Base-by-base conservation (phyloP, 768 basidiomycete genomes). In the Phaeotremella skinneri region DNA sequence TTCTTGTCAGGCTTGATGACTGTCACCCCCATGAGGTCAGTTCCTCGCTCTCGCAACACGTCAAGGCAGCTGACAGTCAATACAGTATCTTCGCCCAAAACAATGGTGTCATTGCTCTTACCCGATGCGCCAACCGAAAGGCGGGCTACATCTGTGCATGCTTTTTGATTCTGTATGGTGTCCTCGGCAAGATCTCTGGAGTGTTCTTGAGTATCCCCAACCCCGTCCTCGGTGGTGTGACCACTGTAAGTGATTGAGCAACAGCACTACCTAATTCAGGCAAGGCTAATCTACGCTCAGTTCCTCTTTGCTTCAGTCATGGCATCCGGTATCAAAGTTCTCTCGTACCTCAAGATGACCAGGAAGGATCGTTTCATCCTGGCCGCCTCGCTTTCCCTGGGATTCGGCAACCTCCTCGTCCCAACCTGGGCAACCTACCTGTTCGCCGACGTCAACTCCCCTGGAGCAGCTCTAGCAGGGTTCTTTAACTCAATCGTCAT, bases 201-300 rank as follows among this genome's bases (percentile, higher is more conserved):
- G 83, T 90, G 42, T 89, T 92, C 78, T 82, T 92, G 17, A 84
- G 89, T 1, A 90, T 92, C 59, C 90, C 90, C 1, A 85, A 87
- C 68, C 80, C 89, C 0, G 89, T 90, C 5, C 82, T 90, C 0
- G 90, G 89, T 1, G 89, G 89, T 2, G 88, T 91, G 2, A 92
- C 89, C 11, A 90, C 89, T 45, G 2, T 63, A 29, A 16, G 57
- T 43, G 4, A 55, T 23, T 17, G n/a, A 30, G 20, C n/a, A 4
- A 20, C 45, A 30, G 30, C 17, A 7, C n/a, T 21, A 20, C 27
- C 11, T 52, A 50, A 50, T 20, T 27, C 37, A 27, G 9, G 30
- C 9, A 4, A 50, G n/a, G n/a, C n/a, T n/a, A 29, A 29, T 25
- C 9, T 11, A 4, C 11, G 17, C 23, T 23, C 21, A 45, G 43